phyloP scores from a whole-genome alignment of 108 stramenopile genomes.

The Nitzschia sp. region DNA sequence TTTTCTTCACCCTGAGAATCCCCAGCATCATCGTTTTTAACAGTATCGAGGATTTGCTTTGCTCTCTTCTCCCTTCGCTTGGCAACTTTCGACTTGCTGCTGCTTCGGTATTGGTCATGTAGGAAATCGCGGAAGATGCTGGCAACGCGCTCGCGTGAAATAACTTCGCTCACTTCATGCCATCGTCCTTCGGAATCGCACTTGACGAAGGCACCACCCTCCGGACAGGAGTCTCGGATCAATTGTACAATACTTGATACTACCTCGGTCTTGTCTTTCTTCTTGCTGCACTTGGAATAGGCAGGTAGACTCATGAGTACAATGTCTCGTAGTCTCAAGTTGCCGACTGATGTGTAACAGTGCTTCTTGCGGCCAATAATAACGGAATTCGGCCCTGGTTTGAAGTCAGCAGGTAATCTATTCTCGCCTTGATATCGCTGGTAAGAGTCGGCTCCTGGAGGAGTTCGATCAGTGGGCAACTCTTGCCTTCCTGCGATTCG shows the following conservation, averaged over 20 bases:
- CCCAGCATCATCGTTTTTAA: conserved; percentile 2
- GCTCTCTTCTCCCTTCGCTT: conserved; percentile 22
- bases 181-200: conserved; percentile 11
- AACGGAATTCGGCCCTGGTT: conserved; percentile 21
- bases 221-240: conserved; percentile 17
- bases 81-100: conserved; percentile 29
- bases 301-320: conserved; percentile 9
- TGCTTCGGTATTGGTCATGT: conserved; percentile 27
- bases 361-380: conserved; percentile 23
- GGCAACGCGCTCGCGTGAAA: conserved; percentile 18
- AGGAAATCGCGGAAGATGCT: conserved; percentile 32
- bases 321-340: conserved; percentile 24
- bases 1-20: not conserved
- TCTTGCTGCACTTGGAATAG: conserved; percentile 21
- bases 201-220: conserved; percentile 28
- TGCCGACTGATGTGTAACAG: conserved; percentile 23
- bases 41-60: not conserved
- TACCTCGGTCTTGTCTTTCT: conserved; percentile 18
- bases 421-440: conserved; percentile 4
- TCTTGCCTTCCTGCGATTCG: not conserved
- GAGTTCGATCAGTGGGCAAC: not conserved
- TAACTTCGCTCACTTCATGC: conserved; percentile 13
- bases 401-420: conserved; percentile 21
- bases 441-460: not conserved
- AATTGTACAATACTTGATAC: conserved; percentile 9